A percentile compares a stretch with the other conserved stretches of the same genome.
Conservation (phyloP, 805 yeast species). For the Sungouiella blattae region DNA sequence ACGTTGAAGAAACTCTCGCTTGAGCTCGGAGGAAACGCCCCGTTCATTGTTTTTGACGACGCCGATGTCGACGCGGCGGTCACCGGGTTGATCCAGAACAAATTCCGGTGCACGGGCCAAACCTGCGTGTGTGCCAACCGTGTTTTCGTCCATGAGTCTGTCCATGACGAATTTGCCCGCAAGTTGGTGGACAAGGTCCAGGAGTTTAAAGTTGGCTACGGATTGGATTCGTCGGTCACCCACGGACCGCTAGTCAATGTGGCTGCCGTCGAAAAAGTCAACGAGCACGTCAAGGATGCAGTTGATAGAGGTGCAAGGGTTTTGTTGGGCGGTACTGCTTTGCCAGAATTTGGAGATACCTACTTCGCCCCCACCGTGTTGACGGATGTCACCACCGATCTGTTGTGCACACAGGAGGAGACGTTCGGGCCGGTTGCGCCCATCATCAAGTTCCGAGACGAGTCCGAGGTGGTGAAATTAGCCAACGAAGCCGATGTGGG, state of each 20-base stretch:
- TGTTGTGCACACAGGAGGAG: slow-evolving; percentile 30
- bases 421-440: slow-evolving; percentile 55
- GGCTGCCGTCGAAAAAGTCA: slow-evolving; percentile 88
- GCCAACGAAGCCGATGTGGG: slow-evolving; percentile 78
- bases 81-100: slow-evolving; percentile 86
- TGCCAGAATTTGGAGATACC: slow-evolving; percentile 75
- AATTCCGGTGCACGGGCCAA: slow-evolving; percentile 96
- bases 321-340: slow-evolving; percentile 78
- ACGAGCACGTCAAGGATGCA: slow-evolving; percentile 95
- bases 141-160: slow-evolving; percentile 72
- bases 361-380: slow-evolving; percentile 44
- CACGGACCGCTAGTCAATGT: slow-evolving; percentile 63
- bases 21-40: slow-evolving; percentile 82
- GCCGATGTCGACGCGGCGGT: slow-evolving; percentile 52
- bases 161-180: slow-evolving; percentile 60
- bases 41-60: slow-evolving; percentile 82
- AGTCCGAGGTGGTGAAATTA: slow-evolving; percentile 67
- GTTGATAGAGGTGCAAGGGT: slow-evolving; percentile 75
- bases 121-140: slow-evolving; percentile 97
- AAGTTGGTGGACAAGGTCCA: slow-evolving; percentile 52
- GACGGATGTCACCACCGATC: slow-evolving; percentile 24
- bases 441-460: slow-evolving; percentile 64
- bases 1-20: slow-evolving; percentile 68
- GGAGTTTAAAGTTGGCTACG: too few species aligned
- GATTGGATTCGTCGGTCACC: too few species aligned